Conservation (phyloP, 345 rosid genomes). For the Turnera subulata region DNA sequence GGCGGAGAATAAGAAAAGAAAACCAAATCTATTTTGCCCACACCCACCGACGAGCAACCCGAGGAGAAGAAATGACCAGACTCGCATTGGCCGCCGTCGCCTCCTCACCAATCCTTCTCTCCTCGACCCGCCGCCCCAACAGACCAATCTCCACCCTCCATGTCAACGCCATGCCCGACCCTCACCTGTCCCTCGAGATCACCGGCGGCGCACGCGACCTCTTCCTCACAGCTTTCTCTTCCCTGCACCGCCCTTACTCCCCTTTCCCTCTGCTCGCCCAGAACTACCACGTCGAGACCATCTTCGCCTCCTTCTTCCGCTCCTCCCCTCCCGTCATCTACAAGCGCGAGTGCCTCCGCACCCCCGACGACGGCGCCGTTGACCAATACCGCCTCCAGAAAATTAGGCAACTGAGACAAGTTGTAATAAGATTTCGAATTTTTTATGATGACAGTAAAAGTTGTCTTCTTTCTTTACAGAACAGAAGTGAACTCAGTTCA, state of each 20-base stretch:
- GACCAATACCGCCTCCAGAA: conserved; percentile 37
- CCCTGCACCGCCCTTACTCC: conserved; percentile 44
- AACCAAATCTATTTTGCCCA: too few species aligned
- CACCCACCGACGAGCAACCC: too few species aligned
- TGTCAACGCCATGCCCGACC: conserved; percentile 28
- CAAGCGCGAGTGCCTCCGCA: conserved; percentile 55
- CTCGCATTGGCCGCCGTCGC: too few species aligned
- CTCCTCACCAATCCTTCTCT: too few species aligned
- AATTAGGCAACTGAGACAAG: too few species aligned
- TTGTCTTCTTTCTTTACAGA: too few species aligned
- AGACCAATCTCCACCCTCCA: conserved; percentile 29
- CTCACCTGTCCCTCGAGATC: conserved; percentile 66
- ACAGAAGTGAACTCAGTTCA: too few species aligned
- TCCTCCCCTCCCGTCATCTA: conserved; percentile 33
- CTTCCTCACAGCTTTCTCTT: conserved; percentile 49
- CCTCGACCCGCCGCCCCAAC: conserved; percentile 13
- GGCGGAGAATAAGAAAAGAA: too few species aligned
- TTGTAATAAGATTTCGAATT: too few species aligned
- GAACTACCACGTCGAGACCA: conserved; percentile 63
- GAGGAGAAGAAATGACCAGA: too few species aligned
- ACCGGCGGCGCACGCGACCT: conserved; percentile 59
- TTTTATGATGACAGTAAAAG: too few species aligned
- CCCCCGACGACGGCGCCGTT: conserved; percentile 45
- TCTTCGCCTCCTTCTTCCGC: conserved; percentile 54
- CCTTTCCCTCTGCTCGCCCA: conserved; percentile 51